Base-by-base conservation (phyloP, 352 stramenopile genomes). In the Aphanomyces euteiches region DNA sequence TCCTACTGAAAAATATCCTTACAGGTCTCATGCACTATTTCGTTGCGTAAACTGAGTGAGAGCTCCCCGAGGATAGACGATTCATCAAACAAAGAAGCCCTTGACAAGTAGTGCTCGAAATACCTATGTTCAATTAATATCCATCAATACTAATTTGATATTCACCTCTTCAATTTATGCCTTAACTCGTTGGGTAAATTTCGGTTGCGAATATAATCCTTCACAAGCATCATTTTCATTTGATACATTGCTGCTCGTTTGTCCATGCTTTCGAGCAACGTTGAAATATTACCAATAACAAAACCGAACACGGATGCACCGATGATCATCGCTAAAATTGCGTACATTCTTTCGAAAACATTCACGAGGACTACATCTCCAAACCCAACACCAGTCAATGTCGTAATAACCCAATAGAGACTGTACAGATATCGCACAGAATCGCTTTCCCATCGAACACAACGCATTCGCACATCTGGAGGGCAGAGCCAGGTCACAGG, bases 401-500 rank as follows among this genome's bases (percentile, higher is more conserved):
- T 96, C 0, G 80, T 80, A 34, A 89, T 76, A n/a, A 89, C 84
- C 88, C 88, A 96, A 72, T 96, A 96, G 34, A 93, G 84, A 40
- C 79, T 85, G 72, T 87, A 93, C 15, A 95, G 60, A 59, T 95
- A 96, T 12, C 81, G 80, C 1, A 82, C 71, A 12, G 50, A 66
- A 0, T 79, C 72, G 13, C 68, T 76, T 28, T 69, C 70, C n/a
- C 74, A 21, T 6, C 68, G 61, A 40, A 88, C 10, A 39, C 54
- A 61, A 7, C 54, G 13, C 13, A 19, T 39, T 7, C 28, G 59
- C 10, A 61, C 41, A 17, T 36, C 5, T 7, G 68, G 39, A 6
- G 45, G n/a, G 37, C 59, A 65, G 4, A 47, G 40, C 39, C 63
- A 61, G 12, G 56, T 47, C 17, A 47, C 34, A 8, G 66, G 37